Base-by-base conservation (phyloP, 108 stramenopile species). In the Pinguiococcus pyrenoidosus region DNA sequence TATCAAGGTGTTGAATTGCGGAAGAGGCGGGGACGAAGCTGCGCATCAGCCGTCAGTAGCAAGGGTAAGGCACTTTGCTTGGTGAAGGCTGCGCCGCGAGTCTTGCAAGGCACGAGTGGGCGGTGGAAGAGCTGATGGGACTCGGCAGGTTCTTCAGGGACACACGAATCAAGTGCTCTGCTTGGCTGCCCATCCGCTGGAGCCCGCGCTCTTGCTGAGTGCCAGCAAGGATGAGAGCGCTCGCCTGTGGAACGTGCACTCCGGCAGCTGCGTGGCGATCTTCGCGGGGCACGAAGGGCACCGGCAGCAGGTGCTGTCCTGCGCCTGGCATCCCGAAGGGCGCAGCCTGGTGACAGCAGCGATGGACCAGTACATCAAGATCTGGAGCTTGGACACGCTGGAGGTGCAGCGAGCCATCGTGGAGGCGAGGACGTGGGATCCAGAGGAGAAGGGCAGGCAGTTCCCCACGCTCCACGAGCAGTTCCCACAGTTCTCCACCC, bases 211-310 rank as follows among this genome's bases (percentile, higher is more conserved):
- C 0, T 36, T 85, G 20, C 43, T 81, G 6, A 71, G 75, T 28
- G 77, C 82, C n/a, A 82, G 81, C 17, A 72, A 81, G 33, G 80
- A 85, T 43, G 78, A 82, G 42, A 71, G 64, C 16, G 40, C 84
- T 7, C 69, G 85, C 5, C 45, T 91, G 24, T 91, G 89, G 89
- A 86, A 87, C 62, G 22, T 86, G 12, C 51, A 54, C 25, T 54
- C 62, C 16, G 62, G 66, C 17, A 48, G 64, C 1, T 71, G 67
- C 47, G 68, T 87, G 0, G 81, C 83, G 5, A 67, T 91, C 9
- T 84, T 90, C 53, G 70, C 73, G 1, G 88, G 84, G 7, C 70
- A 81, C 33, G 44, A 72, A 32, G 86, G 84, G 1, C 85, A 91
- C 44, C 39, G 66, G 12, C 74, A 73, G 14, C 57, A 67, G 23